Percentiles rank a stretch among this genome's conserved stretches.
phyloP scores from a whole-genome alignment of 495 filamentous ascomycete species.

The Acidiella bohemica region DNA sequence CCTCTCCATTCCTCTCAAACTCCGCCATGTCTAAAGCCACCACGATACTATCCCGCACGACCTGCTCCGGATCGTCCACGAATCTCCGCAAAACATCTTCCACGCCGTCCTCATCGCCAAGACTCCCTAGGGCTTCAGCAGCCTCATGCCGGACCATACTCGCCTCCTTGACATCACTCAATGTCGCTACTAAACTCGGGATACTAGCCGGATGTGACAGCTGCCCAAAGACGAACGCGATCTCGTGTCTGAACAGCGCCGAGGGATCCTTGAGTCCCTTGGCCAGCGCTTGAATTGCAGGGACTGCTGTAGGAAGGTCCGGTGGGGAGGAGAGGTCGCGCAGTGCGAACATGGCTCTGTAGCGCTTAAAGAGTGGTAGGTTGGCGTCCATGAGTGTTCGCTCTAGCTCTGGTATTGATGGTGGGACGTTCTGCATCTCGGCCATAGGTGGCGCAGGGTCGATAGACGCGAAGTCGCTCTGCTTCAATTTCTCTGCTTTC shows the following conservation, averaged over 20 bases:
- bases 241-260: conserved; percentile 93
- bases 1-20: conserved; percentile 77
- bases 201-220: conserved; percentile 92
- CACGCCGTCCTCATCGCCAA: conserved; percentile 87
- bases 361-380: conserved; percentile 75
- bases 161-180: conserved; percentile 65
- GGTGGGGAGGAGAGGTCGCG: conserved; percentile 87
- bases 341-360: conserved; percentile 94
- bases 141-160: conserved; percentile 98
- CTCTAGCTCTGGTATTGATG: conserved; percentile 61
- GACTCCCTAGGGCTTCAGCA: conserved; percentile 89
- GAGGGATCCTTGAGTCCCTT: conserved; percentile 74
- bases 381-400: conserved; percentile 62
- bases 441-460: conserved; percentile 88
- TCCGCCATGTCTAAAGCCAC: conserved; percentile 98
- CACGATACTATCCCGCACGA: conserved; percentile 86
- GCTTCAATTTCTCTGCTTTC: conserved; percentile 58
- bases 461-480: conserved; percentile 87
- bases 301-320: conserved; percentile 71
- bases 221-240: conserved; percentile 97
- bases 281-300: conserved; percentile 73
- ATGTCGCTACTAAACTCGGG: conserved; percentile 63
- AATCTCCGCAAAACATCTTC: conserved; percentile 73
- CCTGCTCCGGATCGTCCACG: conserved; percentile 75
- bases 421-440: conserved; percentile 36